Conservation (phyloP, 2,329 filamentous ascomycete genomes). For the Colletotrichum sp. region DNA sequence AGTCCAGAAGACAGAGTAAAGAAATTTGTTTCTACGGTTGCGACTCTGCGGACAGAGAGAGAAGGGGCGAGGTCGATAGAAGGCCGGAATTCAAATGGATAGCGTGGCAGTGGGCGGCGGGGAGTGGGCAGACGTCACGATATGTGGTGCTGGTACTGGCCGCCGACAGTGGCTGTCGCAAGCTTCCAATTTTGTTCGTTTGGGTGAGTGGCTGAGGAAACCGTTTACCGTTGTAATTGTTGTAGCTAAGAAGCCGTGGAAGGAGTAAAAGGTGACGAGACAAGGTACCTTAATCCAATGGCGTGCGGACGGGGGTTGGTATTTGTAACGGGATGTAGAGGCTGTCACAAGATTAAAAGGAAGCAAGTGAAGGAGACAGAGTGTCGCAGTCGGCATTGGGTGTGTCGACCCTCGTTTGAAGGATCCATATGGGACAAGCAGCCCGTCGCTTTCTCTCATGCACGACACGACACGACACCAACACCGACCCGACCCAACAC, state of each 20-base stretch:
- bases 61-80: not conserved
- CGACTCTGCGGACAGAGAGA: not conserved
- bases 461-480: constrained; percentile 1
- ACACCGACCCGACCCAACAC: not conserved
- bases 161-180: not conserved
- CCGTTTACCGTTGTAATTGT: not conserved
- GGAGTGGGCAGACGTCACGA: not conserved
- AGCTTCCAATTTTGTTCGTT: not conserved
- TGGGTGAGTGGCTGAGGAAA: not conserved
- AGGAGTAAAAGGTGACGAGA: not conserved
- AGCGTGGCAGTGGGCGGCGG: not conserved
- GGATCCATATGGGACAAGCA: constrained; percentile 12
- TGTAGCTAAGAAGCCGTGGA: not conserved
- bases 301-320: not conserved
- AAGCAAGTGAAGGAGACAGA: not conserved
- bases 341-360: constrained; percentile 14
- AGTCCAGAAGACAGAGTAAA: not conserved
- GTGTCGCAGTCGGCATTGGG: constrained; percentile 12
- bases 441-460: constrained; percentile 6
- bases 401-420: constrained; percentile 14
- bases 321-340: constrained; percentile 16
- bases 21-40: not conserved
- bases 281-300: not conserved
- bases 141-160: not conserved
- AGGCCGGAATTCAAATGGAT: not conserved